phyloP scores from a whole-genome alignment of 805 yeast genomes.

The Candida xiaguanensis region DNA sequence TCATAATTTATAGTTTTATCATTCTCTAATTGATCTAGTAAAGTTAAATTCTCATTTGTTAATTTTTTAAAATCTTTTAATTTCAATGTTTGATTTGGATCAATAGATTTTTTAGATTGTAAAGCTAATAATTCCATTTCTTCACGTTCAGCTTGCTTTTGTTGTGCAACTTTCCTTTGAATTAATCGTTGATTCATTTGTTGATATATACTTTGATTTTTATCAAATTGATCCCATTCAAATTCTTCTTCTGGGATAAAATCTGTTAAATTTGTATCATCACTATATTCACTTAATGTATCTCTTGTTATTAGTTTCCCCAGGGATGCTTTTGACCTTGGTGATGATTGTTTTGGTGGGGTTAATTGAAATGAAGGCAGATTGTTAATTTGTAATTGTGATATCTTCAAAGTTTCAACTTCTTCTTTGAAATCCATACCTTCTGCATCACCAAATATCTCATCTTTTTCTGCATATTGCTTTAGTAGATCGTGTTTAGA shows the following conservation, averaged over 20 bases:
- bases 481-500: conserved; percentile 5
- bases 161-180: conserved; percentile 21
- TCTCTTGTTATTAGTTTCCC: conserved; percentile 10
- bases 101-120: conserved; percentile 10
- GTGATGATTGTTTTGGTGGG: conserved; percentile 13
- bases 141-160: conserved; percentile 31
- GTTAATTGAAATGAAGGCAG: conserved; percentile 7
- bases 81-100: conserved; percentile 22
- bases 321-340: conserved; percentile 14
- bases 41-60: conserved; percentile 11
- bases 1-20: conserved; percentile 35
- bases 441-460: conserved; percentile 12
- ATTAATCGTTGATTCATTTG: conserved; percentile 23
- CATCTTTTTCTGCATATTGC: conserved; percentile 11
- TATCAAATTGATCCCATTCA: conserved; percentile 26
- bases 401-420: conserved; percentile 6
- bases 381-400: conserved; percentile 1
- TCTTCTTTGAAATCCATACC: conserved; percentile 7
- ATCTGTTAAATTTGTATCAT: conserved; percentile 38
- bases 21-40: conserved; percentile 24
- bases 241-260: conserved; percentile 36
- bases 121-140: conserved; percentile 23
- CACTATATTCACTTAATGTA: conserved; percentile 33
- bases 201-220: conserved; percentile 18
- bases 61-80: conserved; percentile 22